Evolutionary conservation across 2,329 filamentous ascomycete genomes (phyloP).

Genomic region (Phaeomoniella chlamydospora): DNA sequence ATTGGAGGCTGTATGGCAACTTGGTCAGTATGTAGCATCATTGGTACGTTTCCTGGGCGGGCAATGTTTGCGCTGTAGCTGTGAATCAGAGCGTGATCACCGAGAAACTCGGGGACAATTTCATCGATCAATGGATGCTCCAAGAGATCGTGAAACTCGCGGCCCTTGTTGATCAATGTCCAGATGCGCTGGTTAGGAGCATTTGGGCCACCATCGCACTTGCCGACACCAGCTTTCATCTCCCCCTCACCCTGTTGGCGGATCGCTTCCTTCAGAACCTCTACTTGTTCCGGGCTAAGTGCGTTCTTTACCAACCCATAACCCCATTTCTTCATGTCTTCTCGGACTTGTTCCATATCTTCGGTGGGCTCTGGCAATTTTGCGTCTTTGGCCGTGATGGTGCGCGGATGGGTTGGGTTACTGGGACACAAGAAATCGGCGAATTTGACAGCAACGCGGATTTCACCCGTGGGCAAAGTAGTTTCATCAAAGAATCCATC

Average conservation of each 20-base stretch:
- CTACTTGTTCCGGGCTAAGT: constrained; percentile 11
- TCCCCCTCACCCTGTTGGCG: constrained; percentile 14
- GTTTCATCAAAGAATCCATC: constrained; percentile 11
- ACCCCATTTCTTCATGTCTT: constrained; percentile 13
- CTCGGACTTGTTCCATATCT: constrained; percentile 14
- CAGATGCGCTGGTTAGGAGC: constrained; percentile 5
- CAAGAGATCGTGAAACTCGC: constrained; percentile 15
- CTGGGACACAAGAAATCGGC: constrained; percentile 12
- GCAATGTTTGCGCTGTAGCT: constrained; percentile 17
- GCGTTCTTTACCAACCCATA: constrained; percentile 15
- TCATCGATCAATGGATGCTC: constrained; percentile 15
- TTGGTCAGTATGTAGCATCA: constrained; percentile 16
- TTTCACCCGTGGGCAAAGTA: constrained; percentile 11
- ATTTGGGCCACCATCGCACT: constrained; percentile 10
- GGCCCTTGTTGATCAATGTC: constrained; percentile 11
- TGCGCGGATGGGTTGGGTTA: constrained; percentile 7
- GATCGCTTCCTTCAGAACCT: constrained; percentile 11
- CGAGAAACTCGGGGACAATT: constrained; percentile 14
- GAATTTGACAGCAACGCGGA: constrained; percentile 13
- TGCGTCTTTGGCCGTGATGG: constrained; percentile 23
- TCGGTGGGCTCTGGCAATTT: constrained; percentile 19
- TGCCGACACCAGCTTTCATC: constrained; percentile 10
- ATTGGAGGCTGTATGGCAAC: constrained; percentile 13
- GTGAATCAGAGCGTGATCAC: constrained; percentile 14
- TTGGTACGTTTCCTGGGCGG: constrained; percentile 12